Base-by-base conservation (phyloP, 805 yeast species). In the Ogataea minuta region DNA sequence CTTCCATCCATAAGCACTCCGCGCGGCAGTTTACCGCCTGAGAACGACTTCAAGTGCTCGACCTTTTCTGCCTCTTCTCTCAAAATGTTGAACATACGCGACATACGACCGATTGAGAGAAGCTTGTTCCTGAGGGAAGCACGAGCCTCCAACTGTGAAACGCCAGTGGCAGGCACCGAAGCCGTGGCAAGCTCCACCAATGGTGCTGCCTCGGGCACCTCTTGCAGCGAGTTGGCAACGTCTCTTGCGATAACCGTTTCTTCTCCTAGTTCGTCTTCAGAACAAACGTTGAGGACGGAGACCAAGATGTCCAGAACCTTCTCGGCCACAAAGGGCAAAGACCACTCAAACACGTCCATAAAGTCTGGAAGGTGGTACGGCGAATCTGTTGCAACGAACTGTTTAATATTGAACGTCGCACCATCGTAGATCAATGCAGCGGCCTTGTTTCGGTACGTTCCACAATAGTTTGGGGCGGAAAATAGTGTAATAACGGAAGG, bases 301-400 rank as follows among this genome's bases (percentile, higher is more conserved):
- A 88, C 84, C 56, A 91, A 71, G 83, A 91, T 90, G 57, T 91
- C 98, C 9, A 95, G 81, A 42, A 90, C 85, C 58, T 91, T 91
- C 60, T 90, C 96, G 21, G 96, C 96, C 15, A 91, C 97, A 68
- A 91, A 91, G 4, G 98, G 99, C 45, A 91, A 66, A 1, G 96
- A 86, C 98, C 98, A 91, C 15, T 95, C 84, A 61, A 91, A 91
- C 4, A 89, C 96, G 62, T 91, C 96, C 96, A 89, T 91, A 53
- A 90, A 89, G 60, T 90, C 89, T 6, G 98, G 98, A 47, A 91
- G 71, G 89, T 95, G 90, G 66, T 90, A 91, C 1, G 99, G 98
- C 60, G 87, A 95, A 4, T 95, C 95, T 12, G 86, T 77, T 53
- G 82, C 67, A 61, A 87, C 89, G 70, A 90, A 91, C 64, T 90